These are phyloP conservation scores for Vanrija humicola DNA, from an alignment of 1,284 basidiomycete species.

Conservation along the genomic window DNA sequence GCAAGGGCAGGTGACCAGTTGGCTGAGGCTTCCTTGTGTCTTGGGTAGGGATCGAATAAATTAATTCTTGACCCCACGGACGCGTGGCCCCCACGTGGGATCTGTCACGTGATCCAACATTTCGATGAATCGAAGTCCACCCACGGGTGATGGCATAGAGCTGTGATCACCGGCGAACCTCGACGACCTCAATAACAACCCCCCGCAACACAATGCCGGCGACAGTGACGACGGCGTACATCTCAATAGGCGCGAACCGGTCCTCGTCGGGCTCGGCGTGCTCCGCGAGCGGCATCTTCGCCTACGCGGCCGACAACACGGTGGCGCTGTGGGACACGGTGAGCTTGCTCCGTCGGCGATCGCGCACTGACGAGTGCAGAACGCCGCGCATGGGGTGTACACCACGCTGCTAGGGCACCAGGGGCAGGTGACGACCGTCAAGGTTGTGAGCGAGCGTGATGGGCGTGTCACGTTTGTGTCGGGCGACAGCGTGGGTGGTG, in stretches of 20 bases:
- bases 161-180: too few species aligned
- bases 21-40: too few species aligned
- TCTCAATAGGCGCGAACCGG: conserved; percentile 73
- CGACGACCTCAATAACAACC: too few species aligned
- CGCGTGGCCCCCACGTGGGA: too few species aligned
- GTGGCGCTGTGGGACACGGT: conserved; percentile 74
- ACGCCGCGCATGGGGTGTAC: conserved; percentile 54
- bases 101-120: too few species aligned
- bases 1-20: too few species aligned
- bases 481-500: conserved; percentile 67
- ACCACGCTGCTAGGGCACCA: conserved; percentile 70
- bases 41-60: too few species aligned
- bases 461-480: conserved; percentile 58
- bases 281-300: conserved; percentile 57
- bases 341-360: conserved; percentile 22
- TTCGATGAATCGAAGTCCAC: too few species aligned
- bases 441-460: conserved; percentile 52
- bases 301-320: conserved; percentile 71
- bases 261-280: conserved; percentile 62
- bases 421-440: conserved; percentile 69
- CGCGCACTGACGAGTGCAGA: conserved; percentile 1
- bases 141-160: too few species aligned
- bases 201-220: conserved; percentile 8
- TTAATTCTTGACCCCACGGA: too few species aligned
- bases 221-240: conserved; percentile 56